phyloP scores from a whole-genome alignment of 2,329 filamentous ascomycete species.

The Kalaharituber pfeilii region DNA sequence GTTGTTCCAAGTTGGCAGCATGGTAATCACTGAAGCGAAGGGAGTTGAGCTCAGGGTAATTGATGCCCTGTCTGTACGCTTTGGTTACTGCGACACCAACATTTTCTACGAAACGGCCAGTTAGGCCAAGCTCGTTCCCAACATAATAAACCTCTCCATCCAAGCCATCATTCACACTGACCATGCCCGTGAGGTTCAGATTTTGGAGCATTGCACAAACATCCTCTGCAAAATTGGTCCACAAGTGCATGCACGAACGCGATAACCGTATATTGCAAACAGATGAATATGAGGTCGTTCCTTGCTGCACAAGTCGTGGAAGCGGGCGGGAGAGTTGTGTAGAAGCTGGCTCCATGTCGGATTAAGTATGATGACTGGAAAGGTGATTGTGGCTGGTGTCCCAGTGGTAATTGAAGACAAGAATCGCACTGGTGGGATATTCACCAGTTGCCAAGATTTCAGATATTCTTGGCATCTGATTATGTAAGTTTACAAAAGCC shows the following conservation, averaged over 20 bases:
- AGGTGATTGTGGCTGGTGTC: no score
- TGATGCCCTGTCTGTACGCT: neutral
- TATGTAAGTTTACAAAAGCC: no score
- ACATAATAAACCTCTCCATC: neutral
- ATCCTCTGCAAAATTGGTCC: neutral
- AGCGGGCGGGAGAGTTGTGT: neutral
- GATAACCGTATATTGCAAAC: neutral
- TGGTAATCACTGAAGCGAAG: neutral
- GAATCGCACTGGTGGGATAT: no score
- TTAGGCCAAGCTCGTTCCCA: neutral
- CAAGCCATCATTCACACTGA: neutral
- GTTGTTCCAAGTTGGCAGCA: neutral
- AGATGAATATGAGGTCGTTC: neutral
- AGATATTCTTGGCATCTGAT: no score
- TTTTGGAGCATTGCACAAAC: neutral
- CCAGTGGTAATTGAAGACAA: no score
- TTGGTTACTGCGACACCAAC: neutral
- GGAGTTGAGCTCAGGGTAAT: neutral
- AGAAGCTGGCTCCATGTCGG: neutral
- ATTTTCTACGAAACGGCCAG: neutral
- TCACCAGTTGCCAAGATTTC: no score
- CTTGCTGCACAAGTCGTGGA: neutral
- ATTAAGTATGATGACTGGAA: no score
- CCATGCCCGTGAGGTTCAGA: neutral
- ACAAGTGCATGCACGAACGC: neutral